A percentile compares a stretch with the other conserved stretches of the same genome.
Evolutionary conservation across 331 rosid genomes (phyloP).

Genomic region (Phaseolus coccineus): DNA sequence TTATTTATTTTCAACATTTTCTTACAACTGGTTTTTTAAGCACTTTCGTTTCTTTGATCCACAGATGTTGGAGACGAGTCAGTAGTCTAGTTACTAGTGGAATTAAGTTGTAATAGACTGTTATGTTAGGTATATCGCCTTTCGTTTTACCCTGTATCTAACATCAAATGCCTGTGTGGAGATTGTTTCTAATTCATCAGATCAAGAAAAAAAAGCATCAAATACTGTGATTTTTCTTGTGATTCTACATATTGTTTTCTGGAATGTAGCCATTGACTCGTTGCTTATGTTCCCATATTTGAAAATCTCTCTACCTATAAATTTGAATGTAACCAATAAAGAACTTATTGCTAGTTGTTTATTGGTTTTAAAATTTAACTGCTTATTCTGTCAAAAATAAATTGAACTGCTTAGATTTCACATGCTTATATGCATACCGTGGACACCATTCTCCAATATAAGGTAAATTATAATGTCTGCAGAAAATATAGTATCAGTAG

Average conservation of each 20-base stretch:
- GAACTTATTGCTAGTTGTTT: neutral
- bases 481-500: too few relatives aligned
- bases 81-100: constrained; percentile 46
- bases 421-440: neutral
- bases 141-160: constrained; percentile 30
- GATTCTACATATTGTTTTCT: constrained; percentile 1
- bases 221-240: constrained; percentile 27
- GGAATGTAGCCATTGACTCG: neutral
- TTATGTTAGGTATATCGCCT: constrained; percentile 29
- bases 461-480: too few relatives aligned
- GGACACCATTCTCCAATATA: neutral
- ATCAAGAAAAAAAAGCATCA: neutral
- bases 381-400: too few relatives aligned
- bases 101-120: constrained; percentile 8
- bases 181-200: constrained; percentile 31
- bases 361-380: neutral
- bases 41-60: constrained; percentile 40
- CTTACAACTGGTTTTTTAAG: constrained; percentile 3
- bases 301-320: neutral
- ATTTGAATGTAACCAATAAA: neutral
- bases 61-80: constrained; percentile 80
- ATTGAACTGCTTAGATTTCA: neutral
- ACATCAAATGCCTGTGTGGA: neutral
- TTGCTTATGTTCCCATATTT: neutral
- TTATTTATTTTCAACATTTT: neutral